Evolutionary conservation across 2,329 filamentous ascomycete genomes (phyloP).

Genomic region (Paecilomyces formosus): DNA sequence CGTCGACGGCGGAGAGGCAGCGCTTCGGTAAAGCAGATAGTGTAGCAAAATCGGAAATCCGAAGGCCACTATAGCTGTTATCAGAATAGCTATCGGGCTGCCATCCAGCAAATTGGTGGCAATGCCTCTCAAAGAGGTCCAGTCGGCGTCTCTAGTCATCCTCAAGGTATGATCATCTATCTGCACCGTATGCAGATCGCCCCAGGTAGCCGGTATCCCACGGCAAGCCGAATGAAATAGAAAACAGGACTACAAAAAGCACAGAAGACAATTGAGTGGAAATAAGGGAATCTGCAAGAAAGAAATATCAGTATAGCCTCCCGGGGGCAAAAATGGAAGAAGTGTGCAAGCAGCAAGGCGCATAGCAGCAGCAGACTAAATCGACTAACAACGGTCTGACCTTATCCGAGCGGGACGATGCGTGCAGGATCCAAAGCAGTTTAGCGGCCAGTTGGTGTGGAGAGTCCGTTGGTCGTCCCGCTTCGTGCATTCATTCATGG

Average conservation of each 20-base stretch:
- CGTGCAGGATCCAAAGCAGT: background rate
- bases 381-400: background rate
- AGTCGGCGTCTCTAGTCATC: slow-evolving; percentile 25
- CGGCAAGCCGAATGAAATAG: background rate
- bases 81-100: slow-evolving; percentile 44
- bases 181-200: background rate
- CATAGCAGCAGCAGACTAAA: background rate
- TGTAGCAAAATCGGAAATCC: slow-evolving; percentile 72
- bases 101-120: slow-evolving; percentile 37
- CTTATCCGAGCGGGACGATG: background rate
- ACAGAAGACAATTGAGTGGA: background rate
- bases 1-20: slow-evolving; percentile 55
- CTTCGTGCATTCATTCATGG: background rate
- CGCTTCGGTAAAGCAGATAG: slow-evolving; percentile 60
- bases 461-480: background rate
- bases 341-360: background rate
- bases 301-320: background rate
- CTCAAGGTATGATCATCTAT: slow-evolving; percentile 6
- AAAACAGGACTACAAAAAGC: background rate
- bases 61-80: slow-evolving; percentile 65
- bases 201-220: background rate
- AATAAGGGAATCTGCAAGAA: background rate
- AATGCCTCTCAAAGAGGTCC: slow-evolving; percentile 30
- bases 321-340: background rate
- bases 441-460: background rate